A percentile compares a stretch with the other conserved stretches of the same genome.
Conservation (phyloP, 768 basidiomycete species). For the Mycena belliarum region DNA sequence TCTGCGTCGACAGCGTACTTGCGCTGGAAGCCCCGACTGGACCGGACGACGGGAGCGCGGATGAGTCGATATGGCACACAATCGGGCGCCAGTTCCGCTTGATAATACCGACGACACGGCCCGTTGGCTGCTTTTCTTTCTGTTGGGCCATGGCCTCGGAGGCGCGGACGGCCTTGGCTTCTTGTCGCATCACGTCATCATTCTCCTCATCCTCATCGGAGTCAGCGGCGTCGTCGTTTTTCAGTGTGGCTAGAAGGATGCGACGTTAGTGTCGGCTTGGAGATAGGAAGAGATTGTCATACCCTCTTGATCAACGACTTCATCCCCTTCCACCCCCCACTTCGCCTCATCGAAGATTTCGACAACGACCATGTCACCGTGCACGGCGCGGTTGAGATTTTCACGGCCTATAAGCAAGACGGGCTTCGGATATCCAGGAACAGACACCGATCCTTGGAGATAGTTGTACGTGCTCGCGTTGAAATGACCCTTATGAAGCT, state of each 20-base stretch:
- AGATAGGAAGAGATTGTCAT: conserved; percentile 26
- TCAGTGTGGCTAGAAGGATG: conserved; percentile 61
- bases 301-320: conserved; percentile 95
- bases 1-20: conserved; percentile 83
- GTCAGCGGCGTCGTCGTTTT: conserved; percentile 85
- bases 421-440: conserved; percentile 71
- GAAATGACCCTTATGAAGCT: conserved; percentile 91
- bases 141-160: conserved; percentile 37
- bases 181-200: conserved; percentile 37
- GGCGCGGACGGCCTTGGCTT: conserved; percentile 42
- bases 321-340: conserved; percentile 91
- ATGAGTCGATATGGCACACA: conserved; percentile 93
- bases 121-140: conserved; percentile 84
- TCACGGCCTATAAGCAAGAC: conserved; percentile 85
- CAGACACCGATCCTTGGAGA: conserved; percentile 82
- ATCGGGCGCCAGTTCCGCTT: conserved; percentile 96
- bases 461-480: conserved; percentile 96
- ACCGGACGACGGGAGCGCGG: conserved; percentile 74
- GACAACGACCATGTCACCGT: conserved; percentile 91
- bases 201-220: conserved; percentile 48
- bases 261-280: background rate
- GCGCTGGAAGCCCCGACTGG: conserved; percentile 36
- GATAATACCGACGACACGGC: conserved; percentile 86
- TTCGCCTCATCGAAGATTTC: conserved; percentile 84
- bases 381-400: conserved; percentile 93